Evolutionary conservation across 2,329 filamentous ascomycete species (phyloP).

Genomic region (Sclerotinia minor): DNA sequence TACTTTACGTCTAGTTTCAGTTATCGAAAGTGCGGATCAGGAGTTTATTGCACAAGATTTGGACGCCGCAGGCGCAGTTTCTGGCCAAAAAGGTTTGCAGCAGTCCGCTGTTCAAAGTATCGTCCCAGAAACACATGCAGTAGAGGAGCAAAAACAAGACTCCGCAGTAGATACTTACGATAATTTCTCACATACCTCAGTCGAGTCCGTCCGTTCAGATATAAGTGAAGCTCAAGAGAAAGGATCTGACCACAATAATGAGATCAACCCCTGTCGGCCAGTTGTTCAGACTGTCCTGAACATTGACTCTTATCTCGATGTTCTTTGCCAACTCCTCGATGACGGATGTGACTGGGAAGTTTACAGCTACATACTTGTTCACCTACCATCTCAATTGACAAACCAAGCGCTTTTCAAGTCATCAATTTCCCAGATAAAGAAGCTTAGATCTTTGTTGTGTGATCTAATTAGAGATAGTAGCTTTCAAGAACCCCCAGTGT

Average conservation of each 20-base stretch:
- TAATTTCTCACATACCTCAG: not conserved
- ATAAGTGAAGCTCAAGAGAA: not conserved
- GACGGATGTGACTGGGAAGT: conserved; percentile 83
- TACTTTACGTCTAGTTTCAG: conserved; percentile 39
- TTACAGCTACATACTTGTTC: conserved; percentile 85
- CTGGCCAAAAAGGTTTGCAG: not conserved
- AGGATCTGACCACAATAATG: not conserved
- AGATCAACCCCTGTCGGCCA: not conserved
- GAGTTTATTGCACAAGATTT: conserved; percentile 13
- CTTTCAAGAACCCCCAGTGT: conserved; percentile 77
- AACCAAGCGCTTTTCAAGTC: conserved; percentile 84
- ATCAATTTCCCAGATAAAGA: conserved; percentile 71
- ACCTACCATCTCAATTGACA: conserved; percentile 82
- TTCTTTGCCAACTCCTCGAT: conserved; percentile 71
- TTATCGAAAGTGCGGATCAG: conserved; percentile 23
- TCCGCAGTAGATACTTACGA: not conserved
- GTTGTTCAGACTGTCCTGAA: conserved; percentile 30
- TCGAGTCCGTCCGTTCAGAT: not conserved
- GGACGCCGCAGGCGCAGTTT: not conserved
- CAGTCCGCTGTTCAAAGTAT: not conserved
- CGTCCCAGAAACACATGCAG: not conserved
- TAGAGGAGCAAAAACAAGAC: conserved; percentile 3
- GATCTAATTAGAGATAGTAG: conserved; percentile 76
- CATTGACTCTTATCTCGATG: conserved; percentile 65
- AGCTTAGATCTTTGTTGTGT: conserved; percentile 74